These are phyloP conservation scores for Secale cereale DNA, from an alignment of 176 grass and related monocot genomes.

Conservation along the genomic window DNA sequence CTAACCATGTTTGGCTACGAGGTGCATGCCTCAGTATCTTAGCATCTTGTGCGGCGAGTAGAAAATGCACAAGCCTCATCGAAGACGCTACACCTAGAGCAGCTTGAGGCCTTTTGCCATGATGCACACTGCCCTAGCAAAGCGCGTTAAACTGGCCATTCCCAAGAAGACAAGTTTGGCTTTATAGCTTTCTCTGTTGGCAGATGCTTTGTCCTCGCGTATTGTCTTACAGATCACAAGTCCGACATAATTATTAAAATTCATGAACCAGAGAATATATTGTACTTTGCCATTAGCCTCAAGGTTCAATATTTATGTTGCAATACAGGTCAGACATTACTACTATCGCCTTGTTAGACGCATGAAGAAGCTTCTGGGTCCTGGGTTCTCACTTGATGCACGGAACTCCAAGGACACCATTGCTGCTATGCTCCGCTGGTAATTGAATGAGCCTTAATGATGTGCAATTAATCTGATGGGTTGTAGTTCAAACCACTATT, in stretches of 20 bases:
- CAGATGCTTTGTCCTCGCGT: slow-evolving; percentile 9
- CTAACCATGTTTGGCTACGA: background rate
- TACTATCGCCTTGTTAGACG: slow-evolving; percentile 97
- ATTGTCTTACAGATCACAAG: slow-evolving; percentile 9
- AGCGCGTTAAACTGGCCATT: background rate
- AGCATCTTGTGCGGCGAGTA: background rate
- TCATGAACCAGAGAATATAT: background rate
- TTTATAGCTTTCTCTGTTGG: background rate
- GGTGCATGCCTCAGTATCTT: background rate
- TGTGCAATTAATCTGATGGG: slow-evolving; percentile 12
- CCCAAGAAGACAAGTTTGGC: background rate
- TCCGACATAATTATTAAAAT: background rate
- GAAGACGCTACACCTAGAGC: background rate
- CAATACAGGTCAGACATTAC: slow-evolving; percentile 95
- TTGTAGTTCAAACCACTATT: background rate
- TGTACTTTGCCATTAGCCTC: background rate
- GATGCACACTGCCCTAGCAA: background rate
- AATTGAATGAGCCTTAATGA: slow-evolving; percentile 39
- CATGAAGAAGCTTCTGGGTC: slow-evolving; percentile 97
- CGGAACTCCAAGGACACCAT: slow-evolving; percentile 97
- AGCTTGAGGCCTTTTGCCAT: slow-evolving; percentile 13
- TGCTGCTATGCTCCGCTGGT: slow-evolving; percentile 99
- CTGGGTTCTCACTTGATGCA: slow-evolving; percentile 88
- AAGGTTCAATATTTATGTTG: slow-evolving; percentile 24
- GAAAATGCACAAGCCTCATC: background rate